A percentile compares a stretch with the other conserved stretches of the same genome.
Conservation (phyloP, 371 early-diverging fungal species). For the Batkoa obscura region DNA sequence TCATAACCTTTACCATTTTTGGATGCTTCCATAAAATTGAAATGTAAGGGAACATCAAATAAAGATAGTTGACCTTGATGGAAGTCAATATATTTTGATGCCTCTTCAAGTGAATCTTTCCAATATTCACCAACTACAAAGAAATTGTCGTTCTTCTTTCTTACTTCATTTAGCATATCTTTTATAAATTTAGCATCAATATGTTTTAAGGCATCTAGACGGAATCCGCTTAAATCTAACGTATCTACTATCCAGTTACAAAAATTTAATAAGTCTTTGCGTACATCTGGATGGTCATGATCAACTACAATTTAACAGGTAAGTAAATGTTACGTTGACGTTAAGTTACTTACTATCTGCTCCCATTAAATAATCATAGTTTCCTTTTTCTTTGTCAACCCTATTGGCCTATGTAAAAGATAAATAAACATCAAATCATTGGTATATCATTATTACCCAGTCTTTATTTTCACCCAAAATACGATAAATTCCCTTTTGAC, state of each 20-base stretch:
- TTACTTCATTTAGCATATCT: conserved; percentile 13
- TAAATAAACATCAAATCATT: too few relatives aligned
- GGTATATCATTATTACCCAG: not conserved
- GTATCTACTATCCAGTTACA: conserved; percentile 17
- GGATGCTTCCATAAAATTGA: conserved; percentile 14
- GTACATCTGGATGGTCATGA: conserved; percentile 16
- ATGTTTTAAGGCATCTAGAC: conserved; percentile 21
- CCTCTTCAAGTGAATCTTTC: conserved; percentile 11
- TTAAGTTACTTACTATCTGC: conserved; percentile 9
- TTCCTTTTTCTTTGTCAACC: conserved; percentile 20
- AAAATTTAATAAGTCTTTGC: conserved; percentile 16
- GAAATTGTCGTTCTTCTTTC: conserved; percentile 11
- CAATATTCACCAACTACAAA: conserved; percentile 19
- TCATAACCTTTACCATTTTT: conserved; percentile 12
- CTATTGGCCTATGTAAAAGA: conserved; percentile 9
- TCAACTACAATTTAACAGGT: conserved; percentile 7
- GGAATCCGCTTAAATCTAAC: conserved; percentile 16
- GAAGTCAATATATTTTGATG: conserved; percentile 11
- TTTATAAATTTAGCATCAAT: conserved; percentile 16
- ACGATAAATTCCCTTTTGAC: conserved; percentile 13
- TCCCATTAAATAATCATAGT: conserved; percentile 22
- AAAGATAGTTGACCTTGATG: conserved; percentile 10
- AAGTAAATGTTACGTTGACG: too few relatives aligned
- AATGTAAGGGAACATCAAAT: conserved; percentile 19
- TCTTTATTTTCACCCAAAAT: conserved; percentile 19